Percentiles rank a stretch among this genome's conserved stretches.
Conservation (phyloP, 495 filamentous ascomycete genomes). For the Diplogelasinospora grovesii region DNA sequence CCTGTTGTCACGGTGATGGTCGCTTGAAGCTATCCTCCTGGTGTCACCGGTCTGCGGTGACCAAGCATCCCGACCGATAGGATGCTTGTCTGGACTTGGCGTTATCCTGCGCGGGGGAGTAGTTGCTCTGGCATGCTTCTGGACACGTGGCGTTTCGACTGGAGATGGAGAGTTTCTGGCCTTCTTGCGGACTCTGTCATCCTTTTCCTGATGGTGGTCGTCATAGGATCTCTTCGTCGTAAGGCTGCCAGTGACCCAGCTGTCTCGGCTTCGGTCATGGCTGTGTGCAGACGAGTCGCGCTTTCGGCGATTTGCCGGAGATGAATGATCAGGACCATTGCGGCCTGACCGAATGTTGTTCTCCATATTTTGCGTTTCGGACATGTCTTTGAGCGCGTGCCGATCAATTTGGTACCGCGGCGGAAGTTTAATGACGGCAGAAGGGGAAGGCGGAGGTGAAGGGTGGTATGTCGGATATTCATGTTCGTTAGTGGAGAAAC, state of each 20-base stretch:
- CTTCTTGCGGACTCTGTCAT: constrained; percentile 15
- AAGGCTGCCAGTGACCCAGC: not conserved
- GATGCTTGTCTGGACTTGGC: constrained; percentile 5
- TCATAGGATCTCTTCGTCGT: constrained; percentile 20
- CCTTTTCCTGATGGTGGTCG: constrained; percentile 1
- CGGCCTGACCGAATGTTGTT: not conserved
- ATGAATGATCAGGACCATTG: constrained; percentile 1
- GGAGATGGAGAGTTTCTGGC: constrained; percentile 1
- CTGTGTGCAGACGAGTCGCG: constrained; percentile 1
- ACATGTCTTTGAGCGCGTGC: not conserved
- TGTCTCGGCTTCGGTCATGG: constrained; percentile 3
- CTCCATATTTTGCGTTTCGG: not conserved
- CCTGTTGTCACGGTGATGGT: constrained; percentile 5
- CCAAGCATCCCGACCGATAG: constrained; percentile 20
- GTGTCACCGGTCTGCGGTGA: constrained; percentile 21
- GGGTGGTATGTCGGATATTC: constrained; percentile 19
- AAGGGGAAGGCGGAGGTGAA: constrained; percentile 16
- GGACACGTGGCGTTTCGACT: not conserved
- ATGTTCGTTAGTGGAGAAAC: constrained; percentile 15
- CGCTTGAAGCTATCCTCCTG: not conserved
- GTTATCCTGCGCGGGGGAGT: constrained; percentile 7
- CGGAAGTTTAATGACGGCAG: constrained; percentile 20
- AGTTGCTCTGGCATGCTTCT: not conserved
- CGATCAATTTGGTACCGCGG: constrained; percentile 15
- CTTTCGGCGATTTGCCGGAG: not conserved